phyloP scores from a whole-genome alignment of 1,284 basidiomycete genomes.

The Cutaneotrichosporon cyanovorans region DNA sequence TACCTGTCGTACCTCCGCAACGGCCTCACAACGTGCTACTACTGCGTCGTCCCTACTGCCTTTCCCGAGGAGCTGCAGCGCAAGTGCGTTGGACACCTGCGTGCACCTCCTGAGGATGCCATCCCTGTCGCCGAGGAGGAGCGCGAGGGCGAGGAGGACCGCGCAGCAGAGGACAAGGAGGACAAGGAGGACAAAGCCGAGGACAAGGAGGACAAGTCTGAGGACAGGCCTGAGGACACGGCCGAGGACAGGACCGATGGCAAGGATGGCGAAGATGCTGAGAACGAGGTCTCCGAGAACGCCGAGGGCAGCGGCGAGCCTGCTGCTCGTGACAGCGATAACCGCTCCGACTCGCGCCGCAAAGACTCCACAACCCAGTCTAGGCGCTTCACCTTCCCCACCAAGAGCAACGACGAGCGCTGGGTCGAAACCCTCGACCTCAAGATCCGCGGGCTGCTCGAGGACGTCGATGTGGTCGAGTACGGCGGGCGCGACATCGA shows the following conservation, averaged over 20 bases:
- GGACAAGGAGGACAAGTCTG: conserved; percentile 57
- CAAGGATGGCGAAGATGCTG: conserved; percentile 42
- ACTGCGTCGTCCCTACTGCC: conserved; percentile 83
- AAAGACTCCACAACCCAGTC: neutral
- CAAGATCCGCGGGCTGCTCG: conserved; percentile 20
- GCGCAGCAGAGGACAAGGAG: conserved; percentile 5
- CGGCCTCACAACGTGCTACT: conserved; percentile 59
- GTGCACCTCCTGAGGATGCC: conserved; percentile 48
- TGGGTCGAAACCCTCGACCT: conserved; percentile 74
- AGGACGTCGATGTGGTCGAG: conserved; percentile 68
- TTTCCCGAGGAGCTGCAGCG: conserved; percentile 88
- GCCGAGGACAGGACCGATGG: neutral
- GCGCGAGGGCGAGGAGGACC: conserved; percentile 6
- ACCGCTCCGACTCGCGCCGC: neutral
- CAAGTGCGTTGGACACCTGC: conserved; percentile 83
- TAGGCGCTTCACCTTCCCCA: conserved; percentile 20
- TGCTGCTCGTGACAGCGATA: too few species aligned
- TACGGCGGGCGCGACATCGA: conserved; percentile 83
- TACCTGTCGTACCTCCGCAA: conserved; percentile 37
- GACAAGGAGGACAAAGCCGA: conserved; percentile 25
- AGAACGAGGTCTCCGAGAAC: conserved; percentile 23
- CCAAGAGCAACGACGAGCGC: conserved; percentile 59
- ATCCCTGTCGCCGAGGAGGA: conserved; percentile 42
- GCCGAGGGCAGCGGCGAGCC: conserved; percentile 41
- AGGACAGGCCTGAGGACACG: neutral